Percentiles rank a stretch among this genome's conserved stretches.
phyloP scores from a whole-genome alignment of 2,329 filamentous ascomycete species.

The Mollisia scopiformis region DNA sequence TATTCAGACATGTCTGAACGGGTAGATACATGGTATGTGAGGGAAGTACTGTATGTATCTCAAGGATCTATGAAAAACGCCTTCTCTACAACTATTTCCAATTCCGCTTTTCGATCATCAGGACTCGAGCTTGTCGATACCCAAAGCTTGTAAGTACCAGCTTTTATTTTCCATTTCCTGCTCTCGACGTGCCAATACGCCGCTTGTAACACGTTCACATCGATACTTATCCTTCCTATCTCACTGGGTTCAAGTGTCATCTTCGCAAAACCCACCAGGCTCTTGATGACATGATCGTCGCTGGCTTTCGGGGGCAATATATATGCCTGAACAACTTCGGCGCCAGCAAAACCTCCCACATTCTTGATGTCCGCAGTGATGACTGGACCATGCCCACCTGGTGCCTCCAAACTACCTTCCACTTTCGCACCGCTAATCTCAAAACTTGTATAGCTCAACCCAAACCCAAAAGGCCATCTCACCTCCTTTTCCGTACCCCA shows the following conservation, averaged over 20 bases:
- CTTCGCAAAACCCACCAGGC: neutral
- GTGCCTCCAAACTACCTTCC: neutral
- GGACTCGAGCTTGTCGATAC: neutral
- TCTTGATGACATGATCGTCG: neutral
- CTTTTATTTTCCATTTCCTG: slow-evolving; percentile 1
- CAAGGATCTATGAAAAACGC: neutral
- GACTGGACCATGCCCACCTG: slow-evolving; percentile 5
- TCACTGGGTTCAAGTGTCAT: neutral
- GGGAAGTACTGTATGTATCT: too few relatives aligned
- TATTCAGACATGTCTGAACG: too few relatives aligned
- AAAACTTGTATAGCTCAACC: slow-evolving; percentile 64
- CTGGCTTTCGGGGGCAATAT: slow-evolving; percentile 13
- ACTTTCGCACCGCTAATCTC: neutral
- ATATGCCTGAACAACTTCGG: slow-evolving; percentile 35
- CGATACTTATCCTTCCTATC: neutral
- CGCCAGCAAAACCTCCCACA: slow-evolving; percentile 27
- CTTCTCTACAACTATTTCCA: neutral
- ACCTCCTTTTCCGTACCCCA: slow-evolving; percentile 51
- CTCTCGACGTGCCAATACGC: neutral
- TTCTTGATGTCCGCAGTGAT: slow-evolving; percentile 34
- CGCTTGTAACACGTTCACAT: neutral
- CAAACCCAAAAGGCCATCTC: slow-evolving; percentile 66
- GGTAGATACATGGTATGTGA: too few relatives aligned
- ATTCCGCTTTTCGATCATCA: neutral
- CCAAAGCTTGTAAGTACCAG: neutral